These are phyloP conservation scores for Trametes meyenii DNA, from an alignment of 768 basidiomycete genomes.

Conservation along the genomic window DNA sequence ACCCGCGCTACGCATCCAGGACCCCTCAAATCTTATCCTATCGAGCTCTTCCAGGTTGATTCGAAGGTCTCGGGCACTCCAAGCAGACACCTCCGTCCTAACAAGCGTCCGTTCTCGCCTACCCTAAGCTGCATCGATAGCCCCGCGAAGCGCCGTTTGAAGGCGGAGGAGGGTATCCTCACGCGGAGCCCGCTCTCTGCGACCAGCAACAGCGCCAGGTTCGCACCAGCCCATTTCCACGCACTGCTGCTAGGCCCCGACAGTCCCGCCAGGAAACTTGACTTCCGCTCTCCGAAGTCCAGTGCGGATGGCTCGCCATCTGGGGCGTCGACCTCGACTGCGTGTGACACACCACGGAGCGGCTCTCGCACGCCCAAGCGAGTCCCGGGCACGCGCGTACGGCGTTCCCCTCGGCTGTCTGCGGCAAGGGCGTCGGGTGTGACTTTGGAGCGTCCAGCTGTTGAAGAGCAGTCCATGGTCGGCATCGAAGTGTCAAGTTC, in stretches of 20 bases:
- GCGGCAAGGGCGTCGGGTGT: neutral
- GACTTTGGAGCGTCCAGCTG: neutral
- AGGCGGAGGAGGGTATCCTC: slow-evolving; percentile 55
- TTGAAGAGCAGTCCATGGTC: neutral
- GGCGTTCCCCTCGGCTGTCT: slow-evolving; percentile 17
- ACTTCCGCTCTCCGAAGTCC: slow-evolving; percentile 45
- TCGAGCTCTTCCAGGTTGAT: slow-evolving; percentile 53
- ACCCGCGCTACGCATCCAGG: slow-evolving; percentile 35
- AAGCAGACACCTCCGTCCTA: slow-evolving; percentile 32
- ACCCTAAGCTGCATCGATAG: slow-evolving; percentile 49
- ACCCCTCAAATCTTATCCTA: slow-evolving; percentile 64
- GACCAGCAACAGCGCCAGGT: slow-evolving; percentile 44
- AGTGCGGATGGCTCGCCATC: neutral
- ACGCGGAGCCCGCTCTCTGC: slow-evolving; percentile 40
- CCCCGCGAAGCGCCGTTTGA: slow-evolving; percentile 70
- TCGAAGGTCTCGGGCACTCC: slow-evolving; percentile 38
- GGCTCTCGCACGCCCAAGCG: slow-evolving; percentile 11
- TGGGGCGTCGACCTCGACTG: slow-evolving; percentile 1
- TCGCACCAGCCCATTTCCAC: slow-evolving; percentile 43
- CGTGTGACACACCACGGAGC: neutral
- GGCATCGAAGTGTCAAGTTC: neutral
- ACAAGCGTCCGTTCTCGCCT: slow-evolving; percentile 69
- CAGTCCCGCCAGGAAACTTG: slow-evolving; percentile 55
- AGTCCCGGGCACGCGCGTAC: neutral
- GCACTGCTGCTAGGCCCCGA: slow-evolving; percentile 45